Base-by-base conservation (phyloP, 2,329 filamentous ascomycete species). In the Zopfia rhizophila region DNA sequence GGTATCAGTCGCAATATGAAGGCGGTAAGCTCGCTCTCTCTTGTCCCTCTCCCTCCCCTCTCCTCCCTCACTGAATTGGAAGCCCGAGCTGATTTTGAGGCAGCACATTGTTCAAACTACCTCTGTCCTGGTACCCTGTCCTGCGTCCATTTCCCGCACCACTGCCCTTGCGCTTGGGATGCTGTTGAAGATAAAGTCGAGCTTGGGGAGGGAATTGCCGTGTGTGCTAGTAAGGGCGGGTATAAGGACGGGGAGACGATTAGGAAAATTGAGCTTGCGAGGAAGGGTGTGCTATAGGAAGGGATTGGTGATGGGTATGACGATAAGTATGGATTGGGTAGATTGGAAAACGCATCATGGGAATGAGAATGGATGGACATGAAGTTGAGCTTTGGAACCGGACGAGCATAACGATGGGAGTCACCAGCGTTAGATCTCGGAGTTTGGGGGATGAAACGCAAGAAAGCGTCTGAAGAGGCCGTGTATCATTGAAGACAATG, bases 61-160 rank as follows among this genome's bases (percentile, higher is more conserved):
- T 11, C 24, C 13, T 32, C 27, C 52, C 69, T 64, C 24, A 46
- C 56, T 48, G 66, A 72, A 40, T 22, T 41, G n/a, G 14, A 8
- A 19, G 27, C 27, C 8, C 73, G 67, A 38, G 10, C 12, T 32
- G 17, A 21, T 35, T 22, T 23, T 12, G 12, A 37, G 6, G 23
- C 43, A 90, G 90, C 91, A n/a, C 81, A 85, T 62, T 99, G 94
- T 79, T 85, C 90, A 63, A 92, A 93, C 60, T 99, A 97, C 70
- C 86, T 99, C 43, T 99, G 94, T 69, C 92, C 94, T 2, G 90
- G 91, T 55, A 97, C 94, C 0, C 83, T 99, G 49, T 89, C 92
- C 24, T 99, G 94, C 77, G 94, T 99, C 5, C 88, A 95, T 70
- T 94, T 96, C 76, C 92, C 94, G 1, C 93, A 97, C 71, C 94